Conservation (phyloP, 2,329 filamentous ascomycete genomes). For the Aureobasidium mangrovei region DNA sequence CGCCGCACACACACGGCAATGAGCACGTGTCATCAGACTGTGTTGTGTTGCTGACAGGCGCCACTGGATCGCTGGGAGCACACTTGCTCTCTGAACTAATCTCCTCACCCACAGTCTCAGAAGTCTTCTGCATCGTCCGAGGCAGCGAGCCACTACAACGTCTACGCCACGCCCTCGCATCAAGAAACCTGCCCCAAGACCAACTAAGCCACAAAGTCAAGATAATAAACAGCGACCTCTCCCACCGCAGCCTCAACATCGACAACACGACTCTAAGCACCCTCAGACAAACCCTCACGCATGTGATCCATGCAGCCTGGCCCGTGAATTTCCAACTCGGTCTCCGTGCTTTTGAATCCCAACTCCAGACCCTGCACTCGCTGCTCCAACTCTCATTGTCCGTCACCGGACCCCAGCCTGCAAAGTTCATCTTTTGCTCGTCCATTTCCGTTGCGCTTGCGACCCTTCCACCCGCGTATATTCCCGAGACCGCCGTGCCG, state of each 20-base stretch:
- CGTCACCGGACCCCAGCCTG: not conserved
- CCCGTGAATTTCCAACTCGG: conserved; percentile 48
- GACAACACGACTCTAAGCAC: not conserved
- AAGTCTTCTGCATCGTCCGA: conserved; percentile 46
- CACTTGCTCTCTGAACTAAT: conserved; percentile 42
- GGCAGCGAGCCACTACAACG: conserved; percentile 30
- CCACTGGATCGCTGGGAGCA: conserved; percentile 56
- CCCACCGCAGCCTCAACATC: conserved; percentile 16
- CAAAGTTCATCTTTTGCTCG: conserved; percentile 42
- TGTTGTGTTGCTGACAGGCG: conserved; percentile 47
- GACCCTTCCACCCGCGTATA: not conserved
- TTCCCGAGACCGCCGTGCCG: conserved; percentile 13
- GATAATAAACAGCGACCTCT: conserved; percentile 34
- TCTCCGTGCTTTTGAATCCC: conserved; percentile 41
- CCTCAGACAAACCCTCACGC: conserved; percentile 23
- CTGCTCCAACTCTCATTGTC: conserved; percentile 11
- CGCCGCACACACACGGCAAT: conserved; percentile 18
- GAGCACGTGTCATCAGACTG: conserved; percentile 14
- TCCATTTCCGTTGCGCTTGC: conserved; percentile 36
- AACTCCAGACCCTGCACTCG: conserved; percentile 34
- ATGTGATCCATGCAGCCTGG: conserved; percentile 46
- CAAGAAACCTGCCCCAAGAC: conserved; percentile 27
- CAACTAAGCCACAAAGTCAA: conserved; percentile 25
- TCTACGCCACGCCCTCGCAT: conserved; percentile 27
- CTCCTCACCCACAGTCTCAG: conserved; percentile 22